Conservation (phyloP, 495 filamentous ascomycete species). For the Penicillium pulvis region DNA sequence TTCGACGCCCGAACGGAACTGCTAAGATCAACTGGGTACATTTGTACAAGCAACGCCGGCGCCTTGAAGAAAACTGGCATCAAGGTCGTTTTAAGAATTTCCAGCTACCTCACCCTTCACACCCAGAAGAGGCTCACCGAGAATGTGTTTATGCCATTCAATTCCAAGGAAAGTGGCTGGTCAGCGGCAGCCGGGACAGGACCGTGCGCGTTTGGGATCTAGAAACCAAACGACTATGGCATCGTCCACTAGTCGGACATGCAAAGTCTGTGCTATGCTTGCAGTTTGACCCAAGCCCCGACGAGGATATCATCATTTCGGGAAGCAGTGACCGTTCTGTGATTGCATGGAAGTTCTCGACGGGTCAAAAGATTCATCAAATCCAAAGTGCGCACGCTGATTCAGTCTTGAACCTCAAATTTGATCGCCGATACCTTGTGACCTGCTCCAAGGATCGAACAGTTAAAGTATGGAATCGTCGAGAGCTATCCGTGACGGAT, state of each 20-base stretch:
- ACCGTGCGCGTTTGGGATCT: slow-evolving; percentile 91
- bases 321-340: slow-evolving; percentile 90
- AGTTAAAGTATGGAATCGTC: slow-evolving; percentile 93
- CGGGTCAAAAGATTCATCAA: slow-evolving; percentile 73
- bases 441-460: slow-evolving; percentile 97
- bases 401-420: slow-evolving; percentile 92
- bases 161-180: slow-evolving; percentile 79
- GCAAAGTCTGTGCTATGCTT: slow-evolving; percentile 87
- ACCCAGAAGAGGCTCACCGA: slow-evolving; percentile 78
- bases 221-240: slow-evolving; percentile 71
- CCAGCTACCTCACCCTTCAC: slow-evolving; percentile 80
- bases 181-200: slow-evolving; percentile 89
- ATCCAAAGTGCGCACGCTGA: slow-evolving; percentile 78
- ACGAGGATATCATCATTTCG: slow-evolving; percentile 89
- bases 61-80: slow-evolving; percentile 90
- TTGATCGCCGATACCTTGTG: slow-evolving; percentile 86
- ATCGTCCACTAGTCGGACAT: slow-evolving; percentile 74
- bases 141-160: slow-evolving; percentile 98
- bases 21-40: slow-evolving; percentile 57
- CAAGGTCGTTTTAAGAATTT: slow-evolving; percentile 80
- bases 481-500: slow-evolving; percentile 64
- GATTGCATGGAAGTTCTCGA: slow-evolving; percentile 92
- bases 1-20: slow-evolving; percentile 36
- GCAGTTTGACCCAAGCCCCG: slow-evolving; percentile 90
- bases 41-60: slow-evolving; percentile 82